Evolutionary conservation across 2,329 filamentous ascomycete species (phyloP).

Genomic region (Pestalotiopsis fici): DNA sequence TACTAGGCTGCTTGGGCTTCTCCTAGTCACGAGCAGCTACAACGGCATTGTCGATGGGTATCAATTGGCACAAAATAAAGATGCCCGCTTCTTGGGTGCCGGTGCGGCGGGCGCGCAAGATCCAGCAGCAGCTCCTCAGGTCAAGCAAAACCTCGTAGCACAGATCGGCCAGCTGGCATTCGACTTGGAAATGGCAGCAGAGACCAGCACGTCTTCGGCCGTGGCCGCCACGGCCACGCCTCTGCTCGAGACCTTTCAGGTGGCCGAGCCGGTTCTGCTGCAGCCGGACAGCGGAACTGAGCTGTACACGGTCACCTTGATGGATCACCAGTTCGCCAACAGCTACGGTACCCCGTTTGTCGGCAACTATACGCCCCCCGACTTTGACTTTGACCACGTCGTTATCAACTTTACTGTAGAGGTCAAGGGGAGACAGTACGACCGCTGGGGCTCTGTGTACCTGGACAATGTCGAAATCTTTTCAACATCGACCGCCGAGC

Average conservation of each 20-base stretch:
- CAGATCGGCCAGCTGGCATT: slow-evolving; percentile 5
- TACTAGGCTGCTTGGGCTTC: neutral
- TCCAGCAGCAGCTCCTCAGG: neutral
- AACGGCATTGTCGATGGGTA: neutral
- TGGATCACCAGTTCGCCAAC: slow-evolving; percentile 69
- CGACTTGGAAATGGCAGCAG: neutral
- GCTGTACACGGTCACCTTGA: slow-evolving; percentile 53
- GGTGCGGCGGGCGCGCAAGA: neutral
- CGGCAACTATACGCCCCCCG: slow-evolving; percentile 63
- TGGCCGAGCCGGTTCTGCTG: slow-evolving; percentile 3
- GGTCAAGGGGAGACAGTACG: slow-evolving; percentile 72
- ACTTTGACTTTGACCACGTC: slow-evolving; percentile 72
- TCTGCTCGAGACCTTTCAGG: slow-evolving; percentile 3
- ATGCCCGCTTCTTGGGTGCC: neutral
- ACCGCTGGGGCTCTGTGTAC: slow-evolving; percentile 75
- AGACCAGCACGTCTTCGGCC: neutral
- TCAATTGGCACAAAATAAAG: neutral
- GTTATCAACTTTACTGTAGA: slow-evolving; percentile 76
- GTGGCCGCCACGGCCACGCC: neutral
- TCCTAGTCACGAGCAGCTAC: neutral
- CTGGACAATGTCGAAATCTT: slow-evolving; percentile 80
- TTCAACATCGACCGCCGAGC: slow-evolving; percentile 81
- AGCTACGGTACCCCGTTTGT: slow-evolving; percentile 77
- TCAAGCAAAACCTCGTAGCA: neutral
- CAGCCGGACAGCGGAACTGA: neutral